Evolutionary conservation across 164 flowering plant genomes (phyloP).

Genomic region (Berberis thunbergii): DNA sequence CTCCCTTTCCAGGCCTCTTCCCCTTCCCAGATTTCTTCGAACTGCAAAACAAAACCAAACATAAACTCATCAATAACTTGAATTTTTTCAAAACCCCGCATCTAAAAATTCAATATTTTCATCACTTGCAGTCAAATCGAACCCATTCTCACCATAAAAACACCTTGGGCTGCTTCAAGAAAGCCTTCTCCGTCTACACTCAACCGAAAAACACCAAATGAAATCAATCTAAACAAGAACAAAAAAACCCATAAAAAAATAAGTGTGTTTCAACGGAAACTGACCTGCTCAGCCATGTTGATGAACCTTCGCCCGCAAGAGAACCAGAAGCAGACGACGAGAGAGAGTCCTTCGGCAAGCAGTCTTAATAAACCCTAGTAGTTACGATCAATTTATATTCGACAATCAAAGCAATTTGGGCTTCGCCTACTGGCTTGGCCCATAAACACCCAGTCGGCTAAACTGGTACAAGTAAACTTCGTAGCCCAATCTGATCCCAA

Average conservation of each 20-base stretch:
- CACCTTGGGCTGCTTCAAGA: constrained; percentile 60
- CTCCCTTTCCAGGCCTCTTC: constrained; percentile 14
- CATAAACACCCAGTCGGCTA: too few relatives aligned
- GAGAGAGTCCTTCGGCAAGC: too few relatives aligned
- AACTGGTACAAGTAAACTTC: too few relatives aligned
- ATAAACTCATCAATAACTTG: background rate
- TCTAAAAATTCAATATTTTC: background rate
- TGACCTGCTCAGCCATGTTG: constrained; percentile 7
- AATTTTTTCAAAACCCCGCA: too few relatives aligned
- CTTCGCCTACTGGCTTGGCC: too few relatives aligned
- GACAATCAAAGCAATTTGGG: too few relatives aligned
- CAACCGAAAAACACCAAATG: background rate
- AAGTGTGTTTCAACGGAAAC: background rate
- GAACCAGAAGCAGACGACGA: too few relatives aligned
- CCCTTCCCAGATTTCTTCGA: constrained; percentile 13
- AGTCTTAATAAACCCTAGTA: too few relatives aligned
- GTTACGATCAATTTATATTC: too few relatives aligned
- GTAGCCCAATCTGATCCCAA: too few relatives aligned
- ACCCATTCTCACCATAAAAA: constrained; percentile 27
- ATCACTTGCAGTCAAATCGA: background rate
- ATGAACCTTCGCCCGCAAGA: background rate
- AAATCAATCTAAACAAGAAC: background rate
- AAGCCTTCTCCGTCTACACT: constrained; percentile 56
- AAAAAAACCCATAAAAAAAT: background rate
- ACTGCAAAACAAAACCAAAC: constrained; percentile 2